Base-by-base conservation (phyloP, 352 stramenopile species). In the Phytophthora litchii region DNA sequence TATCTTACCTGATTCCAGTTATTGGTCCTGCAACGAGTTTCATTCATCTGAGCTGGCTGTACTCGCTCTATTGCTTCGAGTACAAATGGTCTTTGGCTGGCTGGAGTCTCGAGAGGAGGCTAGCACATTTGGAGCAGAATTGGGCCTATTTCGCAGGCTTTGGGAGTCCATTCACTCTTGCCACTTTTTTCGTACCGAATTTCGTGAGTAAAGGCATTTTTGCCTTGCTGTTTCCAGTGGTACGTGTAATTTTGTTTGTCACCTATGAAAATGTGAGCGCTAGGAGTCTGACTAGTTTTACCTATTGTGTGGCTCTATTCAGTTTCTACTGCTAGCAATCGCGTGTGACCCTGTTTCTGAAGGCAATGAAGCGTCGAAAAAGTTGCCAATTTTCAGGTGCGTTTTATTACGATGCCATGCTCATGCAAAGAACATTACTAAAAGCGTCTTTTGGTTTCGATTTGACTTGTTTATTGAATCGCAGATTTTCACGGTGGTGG, bases 131-230 rank as follows among this genome's bases (percentile, higher is more conserved):
- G 37, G 87, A 95, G 70, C 74, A 92, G 45, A 90, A 95, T 58
- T 95, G 87, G 87, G 85, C 85, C 9, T 95, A 94, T 32, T 95
- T 95, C 60, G 85, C 85, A 20, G 87, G 85, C 1, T 96, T 96
- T 61, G 87, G 87, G 4, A 89, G 82, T 47, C 87, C 87, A 8
- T 96, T 94, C 41, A 96, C 87, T 16, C 64, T 96, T 25, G 87
- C 87, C 20, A 96, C 87, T 7, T 96, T 94, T 59, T 96, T 96
- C 51, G 83, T 92, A 14, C 85, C 85, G 3, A 96, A 96, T 54
- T 96, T 96, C 67, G 83, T 96, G 47, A 94, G 83, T 80, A 94
- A 94, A 67, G 87, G 87, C 61, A 92, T 94, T 44, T 96, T 94
- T 35, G 87, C 87, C 5, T 60, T 96, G 50, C 74, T 96, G 9